Evolutionary conservation across 768 basidiomycete species (phyloP).

Genomic region (Tulasnella calospora): DNA sequence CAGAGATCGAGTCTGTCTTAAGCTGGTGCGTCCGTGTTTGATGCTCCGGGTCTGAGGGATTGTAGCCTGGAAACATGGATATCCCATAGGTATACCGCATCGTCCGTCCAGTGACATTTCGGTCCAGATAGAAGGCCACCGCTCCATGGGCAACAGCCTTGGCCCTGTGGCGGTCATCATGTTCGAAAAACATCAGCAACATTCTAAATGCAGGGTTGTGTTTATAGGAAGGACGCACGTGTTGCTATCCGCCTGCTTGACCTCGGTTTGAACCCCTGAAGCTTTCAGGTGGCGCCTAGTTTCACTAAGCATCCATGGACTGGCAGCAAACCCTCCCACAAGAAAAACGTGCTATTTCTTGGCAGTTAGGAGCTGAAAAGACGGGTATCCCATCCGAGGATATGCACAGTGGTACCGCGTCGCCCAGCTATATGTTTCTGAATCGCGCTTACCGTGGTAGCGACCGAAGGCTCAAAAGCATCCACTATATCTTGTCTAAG

Average conservation of each 20-base stretch:
- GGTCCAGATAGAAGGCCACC: constrained; percentile 78
- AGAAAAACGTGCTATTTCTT: constrained; percentile 43
- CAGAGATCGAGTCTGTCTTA: constrained; percentile 30
- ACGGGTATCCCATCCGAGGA: background rate
- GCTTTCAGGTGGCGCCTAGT: constrained; percentile 64
- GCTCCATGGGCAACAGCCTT: constrained; percentile 83
- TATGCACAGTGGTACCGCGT: constrained; percentile 33
- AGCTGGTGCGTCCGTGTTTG: constrained; percentile 56
- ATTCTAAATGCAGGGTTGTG: no score
- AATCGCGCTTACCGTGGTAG: constrained; percentile 40
- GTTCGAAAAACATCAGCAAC: background rate
- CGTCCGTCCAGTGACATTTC: constrained; percentile 75
- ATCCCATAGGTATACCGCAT: constrained; percentile 78
- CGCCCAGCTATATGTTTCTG: constrained; percentile 36
- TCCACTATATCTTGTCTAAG: constrained; percentile 32
- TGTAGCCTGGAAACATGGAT: constrained; percentile 66
- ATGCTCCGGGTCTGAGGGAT: constrained; percentile 63
- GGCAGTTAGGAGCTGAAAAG: constrained; percentile 46
- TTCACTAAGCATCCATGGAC: constrained; percentile 72
- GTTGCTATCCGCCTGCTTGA: constrained; percentile 73
- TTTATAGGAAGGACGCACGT: constrained; percentile 47
- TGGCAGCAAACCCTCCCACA: constrained; percentile 78
- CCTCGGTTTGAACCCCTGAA: constrained; percentile 46
- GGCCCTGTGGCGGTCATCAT: constrained; percentile 46
- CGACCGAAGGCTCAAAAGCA: constrained; percentile 46